Evolutionary conservation across 345 rosid genomes (phyloP), one percentile per base, ranked within the genome.

Genomic region (Salix purpurea): DNA sequence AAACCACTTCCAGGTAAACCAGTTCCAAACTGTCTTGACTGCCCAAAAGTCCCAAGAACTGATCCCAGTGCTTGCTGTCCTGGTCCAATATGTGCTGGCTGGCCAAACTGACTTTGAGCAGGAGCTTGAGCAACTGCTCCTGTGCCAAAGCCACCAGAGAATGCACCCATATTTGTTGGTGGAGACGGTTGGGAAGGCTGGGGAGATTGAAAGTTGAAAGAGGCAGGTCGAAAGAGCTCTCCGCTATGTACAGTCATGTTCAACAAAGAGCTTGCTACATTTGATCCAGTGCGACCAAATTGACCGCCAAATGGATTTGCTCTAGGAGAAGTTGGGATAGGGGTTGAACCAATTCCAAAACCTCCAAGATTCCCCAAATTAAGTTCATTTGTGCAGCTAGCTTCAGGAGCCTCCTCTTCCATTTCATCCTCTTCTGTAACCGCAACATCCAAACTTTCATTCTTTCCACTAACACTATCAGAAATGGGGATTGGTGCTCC

Each of bases 351-450:
- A 82, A 90, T 84, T 72, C 96, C 97, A 62, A 92, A 91, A 81
- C 89, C 85, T 73, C 89, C 88, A 74, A 93, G 85, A 78, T 84
- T 83, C 74, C 89, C 96, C 82, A 93, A 84, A 82, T 85, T 87
- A 84, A 88, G 87, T 81, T 88, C 92, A 84, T 85, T 82, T 42
- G 83, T 72, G 60, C 76, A 86, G 83, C 77, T 82, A 36, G 89
- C 73, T 85, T 90, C 99, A 61, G 98, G 87, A 83, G 93, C 96
- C 79, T 86, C 98, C 90, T 96, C 99, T 78, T 96, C 99, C 99
- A 96, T 96, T 79, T 90, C 98, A 87, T 93, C 99, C 84, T 92
- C 99, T 79, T 86, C 93, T 14, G 86, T 68, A 70, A 78, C 89
- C 28, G 75, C 78, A 73, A 70, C 79, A 76, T 85, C 91, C 74